Conservation (phyloP, 2,329 filamentous ascomycete genomes). For the Aspergillus oerlinghausenensis region DNA sequence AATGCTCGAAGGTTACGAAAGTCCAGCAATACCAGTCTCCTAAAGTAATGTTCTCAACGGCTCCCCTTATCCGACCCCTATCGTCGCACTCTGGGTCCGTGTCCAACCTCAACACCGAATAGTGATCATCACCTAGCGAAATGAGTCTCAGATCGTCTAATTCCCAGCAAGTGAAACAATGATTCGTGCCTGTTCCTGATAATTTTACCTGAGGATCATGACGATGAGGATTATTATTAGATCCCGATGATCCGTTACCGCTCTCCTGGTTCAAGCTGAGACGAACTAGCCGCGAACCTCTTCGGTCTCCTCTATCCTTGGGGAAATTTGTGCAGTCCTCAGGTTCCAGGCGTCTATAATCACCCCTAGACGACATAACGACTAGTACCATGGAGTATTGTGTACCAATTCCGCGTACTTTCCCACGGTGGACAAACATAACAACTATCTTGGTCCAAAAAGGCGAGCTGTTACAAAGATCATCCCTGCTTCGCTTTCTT, state of each 20-base stretch:
- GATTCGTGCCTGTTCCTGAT: neutral
- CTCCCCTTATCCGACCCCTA: neutral
- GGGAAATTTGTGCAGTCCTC: neutral
- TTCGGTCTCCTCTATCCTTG: neutral
- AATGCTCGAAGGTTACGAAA: neutral
- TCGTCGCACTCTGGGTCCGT: conserved; percentile 2
- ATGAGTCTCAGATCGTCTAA: neutral
- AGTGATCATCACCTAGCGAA: conserved; percentile 2
- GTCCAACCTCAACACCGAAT: neutral
- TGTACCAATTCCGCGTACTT: neutral
- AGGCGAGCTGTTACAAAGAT: neutral
- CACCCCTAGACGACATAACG: neutral
- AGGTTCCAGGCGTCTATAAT: neutral
- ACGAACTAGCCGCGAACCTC: neutral
- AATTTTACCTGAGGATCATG: neutral
- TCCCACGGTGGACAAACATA: neutral
- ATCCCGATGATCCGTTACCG: conserved; percentile 6
- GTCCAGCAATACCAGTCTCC: neutral
- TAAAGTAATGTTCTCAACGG: neutral
- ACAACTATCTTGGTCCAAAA: neutral
- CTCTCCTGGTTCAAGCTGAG: neutral
- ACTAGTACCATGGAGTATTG: neutral
- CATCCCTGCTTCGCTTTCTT: neutral
- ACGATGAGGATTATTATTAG: conserved; percentile 7
- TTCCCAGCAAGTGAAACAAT: neutral